Evolutionary conservation across 257 asterid genomes (phyloP), one percentile per base, ranked within the genome.

Genomic region (Solanum paucissectum): DNA sequence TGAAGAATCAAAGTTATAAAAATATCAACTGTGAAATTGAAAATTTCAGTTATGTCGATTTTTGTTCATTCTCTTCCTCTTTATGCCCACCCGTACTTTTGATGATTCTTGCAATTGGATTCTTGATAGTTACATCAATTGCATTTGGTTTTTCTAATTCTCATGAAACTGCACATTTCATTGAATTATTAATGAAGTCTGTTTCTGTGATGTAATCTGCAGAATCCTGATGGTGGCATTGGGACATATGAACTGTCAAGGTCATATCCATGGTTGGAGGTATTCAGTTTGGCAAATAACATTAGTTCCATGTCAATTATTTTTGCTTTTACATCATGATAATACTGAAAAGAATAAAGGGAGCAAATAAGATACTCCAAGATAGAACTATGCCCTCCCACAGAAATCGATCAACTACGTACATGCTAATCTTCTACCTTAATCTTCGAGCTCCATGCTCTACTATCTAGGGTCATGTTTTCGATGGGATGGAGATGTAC

Each of bases 251-350:
- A 97, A 89, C 94, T 95, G 89, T 95, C 98, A 89, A 92, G 99
- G 91, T 97, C 99, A 88, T 97, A 97, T 92, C 91, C 96, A 86
- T 97, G 99, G 98, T 91, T 97, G 92, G 99, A 95, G 99, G 99
- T 97, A 92, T 36, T 74, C 76, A 64, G 32, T 85, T 64, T 85
- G 62, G 37, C 81, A 66, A 58, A 62, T 46, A 66, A 66, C 38
- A 16, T 64, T 16, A 18, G 62, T 52, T 52, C 23, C 62, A 52
- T 52, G 23, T 52, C 23, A 52, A 52, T 52, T 5, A 16, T 52
- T 52, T 16, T 52, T 52, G 23, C 62, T 52, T 37, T 74, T 74
- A 37, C 83, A 37, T 36, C 49, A 21, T 52, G 62, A 52, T 52
- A 52, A 52, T 52, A 52, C 62, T 16, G 9, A 52, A 52, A 16